A percentile compares a stretch with the other conserved stretches of the same genome.
phyloP scores from a whole-genome alignment of 1,284 basidiomycete species.

The Afroboletus lepidellus region DNA sequence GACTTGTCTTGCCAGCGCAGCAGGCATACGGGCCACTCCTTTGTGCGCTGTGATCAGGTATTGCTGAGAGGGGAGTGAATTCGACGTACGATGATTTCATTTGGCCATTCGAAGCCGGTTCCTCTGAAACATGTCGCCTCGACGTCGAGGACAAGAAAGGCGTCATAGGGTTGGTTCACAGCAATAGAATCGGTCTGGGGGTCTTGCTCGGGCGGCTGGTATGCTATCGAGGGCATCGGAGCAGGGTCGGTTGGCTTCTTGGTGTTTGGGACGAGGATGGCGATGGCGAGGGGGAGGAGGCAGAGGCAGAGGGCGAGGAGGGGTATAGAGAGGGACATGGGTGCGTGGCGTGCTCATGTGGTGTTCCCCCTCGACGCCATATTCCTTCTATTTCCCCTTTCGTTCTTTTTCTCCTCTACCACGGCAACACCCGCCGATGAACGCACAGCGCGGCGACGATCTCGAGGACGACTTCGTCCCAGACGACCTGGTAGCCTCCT shows the following conservation, averaged over 20 bases:
- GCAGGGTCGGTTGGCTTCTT: background rate
- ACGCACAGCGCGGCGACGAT: slow-evolving; percentile 60
- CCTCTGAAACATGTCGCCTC: slow-evolving; percentile 85
- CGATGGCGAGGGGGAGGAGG: slow-evolving; percentile 7
- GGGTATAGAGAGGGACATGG: background rate
- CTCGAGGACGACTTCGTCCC: slow-evolving; percentile 77
- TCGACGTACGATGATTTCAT: slow-evolving; percentile 85
- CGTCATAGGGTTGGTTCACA: slow-evolving; percentile 61
- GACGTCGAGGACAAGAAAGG: slow-evolving; percentile 80
- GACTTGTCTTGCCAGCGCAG: slow-evolving; percentile 77
- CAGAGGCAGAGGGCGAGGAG: background rate
- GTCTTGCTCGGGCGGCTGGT: slow-evolving; percentile 5
- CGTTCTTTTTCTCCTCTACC: background rate
- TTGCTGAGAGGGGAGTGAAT: slow-evolving; percentile 18
- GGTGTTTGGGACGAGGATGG: slow-evolving; percentile 6
- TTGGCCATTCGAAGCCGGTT: slow-evolving; percentile 72
- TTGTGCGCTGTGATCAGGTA: slow-evolving; percentile 26
- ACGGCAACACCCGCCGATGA: slow-evolving; percentile 29
- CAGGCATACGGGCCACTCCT: slow-evolving; percentile 90
- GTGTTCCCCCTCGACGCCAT: slow-evolving; percentile 5
- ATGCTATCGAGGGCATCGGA: slow-evolving; percentile 23
- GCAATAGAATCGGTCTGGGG: slow-evolving; percentile 10
- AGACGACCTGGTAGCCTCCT: slow-evolving; percentile 65
- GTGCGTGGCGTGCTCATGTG: slow-evolving; percentile 33
- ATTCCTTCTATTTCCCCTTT: slow-evolving; percentile 11